Evolutionary conservation across 192 early-diverging fungal genomes (phyloP), one percentile per base, ranked within the genome.

Genomic region (Geosiphon pyriformis): DNA sequence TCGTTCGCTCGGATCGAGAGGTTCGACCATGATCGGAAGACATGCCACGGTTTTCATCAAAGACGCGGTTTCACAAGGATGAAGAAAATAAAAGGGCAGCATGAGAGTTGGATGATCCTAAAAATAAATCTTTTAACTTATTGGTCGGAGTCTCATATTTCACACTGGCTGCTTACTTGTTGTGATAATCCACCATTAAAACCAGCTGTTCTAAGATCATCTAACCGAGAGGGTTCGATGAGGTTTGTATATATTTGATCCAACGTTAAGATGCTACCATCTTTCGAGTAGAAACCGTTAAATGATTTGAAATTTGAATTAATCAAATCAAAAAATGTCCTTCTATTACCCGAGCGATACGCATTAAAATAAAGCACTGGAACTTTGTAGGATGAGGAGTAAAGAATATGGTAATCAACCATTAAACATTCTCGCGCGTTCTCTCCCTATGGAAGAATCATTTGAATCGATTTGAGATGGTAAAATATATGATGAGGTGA

Each of bases 351-450:
- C 55, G 72, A 53, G 23, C 70, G 70, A 63, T 67, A 84, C 6
- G 82, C 77, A 46, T 80, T 79, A 30, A 87, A 84, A 62, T 83
- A 85, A 6, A 87, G 77, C 0, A 84, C 82, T 0, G 86, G 86
- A 15, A 83, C 79, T 29, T 75, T 74, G 66, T 83, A 87, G 27
- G 76, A 76, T n/a, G 77, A 30, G 10, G 82, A 84, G 62, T 82
- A 87, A 6, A 85, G 70, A 3, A 87, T 77, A 71, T 87, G 86
- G 55, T 84, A 79, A 51, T 80, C 76, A 0, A 81, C 61, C 20
- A 68, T 68, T 12, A 81, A 20, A 33, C 59, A 72, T 15, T 72
- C 68, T 1, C n/a, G n/a, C n/a, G n/a, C n/a, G n/a, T n/a, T n/a
- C n/a, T n/a, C n/a, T n/a, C n/a, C n/a, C n/a, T n/a, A n/a, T n/a